phyloP scores from a whole-genome alignment of 164 flowering plant species.

The Aristolochia fimbriata region DNA sequence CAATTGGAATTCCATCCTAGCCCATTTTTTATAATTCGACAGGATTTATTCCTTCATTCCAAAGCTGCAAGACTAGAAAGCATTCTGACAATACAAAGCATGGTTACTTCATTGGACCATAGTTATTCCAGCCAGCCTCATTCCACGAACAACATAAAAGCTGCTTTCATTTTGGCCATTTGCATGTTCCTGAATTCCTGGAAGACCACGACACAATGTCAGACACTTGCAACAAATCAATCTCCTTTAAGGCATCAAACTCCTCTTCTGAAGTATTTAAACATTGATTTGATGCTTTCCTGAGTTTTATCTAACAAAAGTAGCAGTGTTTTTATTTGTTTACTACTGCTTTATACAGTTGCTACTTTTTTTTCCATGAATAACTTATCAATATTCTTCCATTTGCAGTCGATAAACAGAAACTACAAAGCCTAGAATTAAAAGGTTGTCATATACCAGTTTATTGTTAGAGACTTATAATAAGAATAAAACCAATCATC shows the following conservation, averaged over 20 bases:
- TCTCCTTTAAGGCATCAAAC: too few relatives aligned
- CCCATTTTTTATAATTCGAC: constrained; percentile 53
- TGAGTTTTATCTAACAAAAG: too few relatives aligned
- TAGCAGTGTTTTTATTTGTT: too few relatives aligned
- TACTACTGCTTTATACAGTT: too few relatives aligned
- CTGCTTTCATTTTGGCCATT: constrained; percentile 69
- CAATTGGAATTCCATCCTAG: constrained; percentile 51
- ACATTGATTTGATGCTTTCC: constrained; percentile 8
- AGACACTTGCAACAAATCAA: constrained; percentile 48
- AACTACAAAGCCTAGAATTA: too few relatives aligned
- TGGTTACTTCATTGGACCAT: constrained; percentile 60
- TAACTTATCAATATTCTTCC: too few relatives aligned
- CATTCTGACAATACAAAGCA: constrained; percentile 70
- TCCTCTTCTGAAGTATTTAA: constrained; percentile 49
- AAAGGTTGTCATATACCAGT: too few relatives aligned
- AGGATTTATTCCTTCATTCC: constrained; percentile 77
- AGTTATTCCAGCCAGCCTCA: constrained; percentile 54
- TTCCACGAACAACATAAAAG: constrained; percentile 44
- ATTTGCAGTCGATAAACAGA: too few relatives aligned
- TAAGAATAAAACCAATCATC: too few relatives aligned
- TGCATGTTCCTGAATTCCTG: constrained; percentile 73
- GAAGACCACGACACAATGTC: constrained; percentile 83
- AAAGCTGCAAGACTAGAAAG: constrained; percentile 67
- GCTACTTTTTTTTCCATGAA: too few relatives aligned
- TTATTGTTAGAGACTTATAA: too few relatives aligned